Evolutionary conservation across 192 early-diverging fungal species (phyloP), one percentile per base, ranked within the genome.

Genomic region (Phlyctochytrium arcticum): DNA sequence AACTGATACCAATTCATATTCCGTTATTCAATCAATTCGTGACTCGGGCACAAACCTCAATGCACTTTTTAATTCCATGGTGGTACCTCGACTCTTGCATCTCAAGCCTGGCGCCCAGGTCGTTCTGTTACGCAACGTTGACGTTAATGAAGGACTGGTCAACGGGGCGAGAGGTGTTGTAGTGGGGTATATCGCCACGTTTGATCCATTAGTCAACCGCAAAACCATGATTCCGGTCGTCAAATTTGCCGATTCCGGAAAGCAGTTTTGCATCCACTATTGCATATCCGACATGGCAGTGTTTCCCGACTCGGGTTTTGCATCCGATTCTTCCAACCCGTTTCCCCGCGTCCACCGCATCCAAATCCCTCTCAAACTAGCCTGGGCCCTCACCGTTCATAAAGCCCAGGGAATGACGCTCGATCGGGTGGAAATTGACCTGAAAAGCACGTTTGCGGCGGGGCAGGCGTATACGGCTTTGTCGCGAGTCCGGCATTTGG

Each of bases 401-500:
- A 66, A 74, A 42, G 23, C 37, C 30, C 80, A 82, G 67, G 80
- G 79, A 5, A 82, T 82, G 80, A 72, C 80, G 48, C 55, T 82
- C 34, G 80, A 82, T 70, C 36, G 46, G 6, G 77, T 74, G 21
- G 60, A 70, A 39, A 54, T 82, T 3, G 76, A 82, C 42, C 36
- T 82, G 21, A 37, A 35, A 30, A 8, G 12, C 0, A 48, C 65
- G n/a, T 82, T 82, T 71, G 76, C 73, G 53, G 34, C 63, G n/a
- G 80, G 80, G 9, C 76, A 79, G 63, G 76, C 68, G 21, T 82
- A 82, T 62, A 79, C 79, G 5, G 80, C 76, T 15, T 47, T 82
- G n/a, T 65, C 60, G 33, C 29, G 80, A 29, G 75, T 60, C 3
- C 68, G 64, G 56, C 69, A 51, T 33, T 47, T 78, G 68, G 69